Evolutionary conservation across 495 filamentous ascomycete species (phyloP).

Genomic region (Talaromyces thailandensis): DNA sequence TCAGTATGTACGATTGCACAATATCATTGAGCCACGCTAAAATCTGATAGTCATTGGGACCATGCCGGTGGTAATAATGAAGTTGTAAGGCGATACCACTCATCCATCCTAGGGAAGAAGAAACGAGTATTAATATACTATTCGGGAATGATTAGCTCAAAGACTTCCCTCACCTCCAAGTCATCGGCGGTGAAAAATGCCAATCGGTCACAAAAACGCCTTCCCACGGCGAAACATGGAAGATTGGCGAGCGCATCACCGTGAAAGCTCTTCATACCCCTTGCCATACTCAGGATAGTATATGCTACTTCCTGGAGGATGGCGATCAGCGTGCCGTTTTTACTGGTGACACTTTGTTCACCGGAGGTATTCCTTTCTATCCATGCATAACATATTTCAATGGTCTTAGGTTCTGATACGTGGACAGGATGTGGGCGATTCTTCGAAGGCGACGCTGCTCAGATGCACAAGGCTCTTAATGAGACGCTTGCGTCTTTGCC

Average conservation of each 20-base stretch:
- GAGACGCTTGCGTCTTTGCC: constrained; percentile 71
- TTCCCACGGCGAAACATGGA: constrained; percentile 65
- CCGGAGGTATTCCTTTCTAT: constrained; percentile 53
- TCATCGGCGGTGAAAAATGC: constrained; percentile 88
- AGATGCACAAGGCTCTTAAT: constrained; percentile 93
- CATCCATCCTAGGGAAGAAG: not conserved
- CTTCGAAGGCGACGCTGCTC: constrained; percentile 82
- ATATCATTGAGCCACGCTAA: not conserved
- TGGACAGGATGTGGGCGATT: constrained; percentile 82
- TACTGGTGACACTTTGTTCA: constrained; percentile 93
- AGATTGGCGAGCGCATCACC: constrained; percentile 68
- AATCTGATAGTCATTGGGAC: constrained; percentile 67
- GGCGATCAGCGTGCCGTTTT: constrained; percentile 75
- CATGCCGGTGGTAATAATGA: constrained; percentile 88
- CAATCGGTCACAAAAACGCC: constrained; percentile 68
- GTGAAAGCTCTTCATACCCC: constrained; percentile 91
- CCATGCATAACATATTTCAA: not conserved
- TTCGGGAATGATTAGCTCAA: too few species aligned
- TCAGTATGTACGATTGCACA: constrained; percentile 52
- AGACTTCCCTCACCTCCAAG: constrained; percentile 53
- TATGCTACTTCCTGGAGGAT: constrained; percentile 86
- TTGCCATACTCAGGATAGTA: constrained; percentile 96
- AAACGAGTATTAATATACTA: not conserved
- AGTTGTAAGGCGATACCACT: constrained; percentile 42
- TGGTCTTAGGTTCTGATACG: not conserved